A percentile compares a stretch with the other conserved stretches of the same genome.
Conservation (phyloP, 495 filamentous ascomycete genomes). For the Penicillium pulvis region DNA sequence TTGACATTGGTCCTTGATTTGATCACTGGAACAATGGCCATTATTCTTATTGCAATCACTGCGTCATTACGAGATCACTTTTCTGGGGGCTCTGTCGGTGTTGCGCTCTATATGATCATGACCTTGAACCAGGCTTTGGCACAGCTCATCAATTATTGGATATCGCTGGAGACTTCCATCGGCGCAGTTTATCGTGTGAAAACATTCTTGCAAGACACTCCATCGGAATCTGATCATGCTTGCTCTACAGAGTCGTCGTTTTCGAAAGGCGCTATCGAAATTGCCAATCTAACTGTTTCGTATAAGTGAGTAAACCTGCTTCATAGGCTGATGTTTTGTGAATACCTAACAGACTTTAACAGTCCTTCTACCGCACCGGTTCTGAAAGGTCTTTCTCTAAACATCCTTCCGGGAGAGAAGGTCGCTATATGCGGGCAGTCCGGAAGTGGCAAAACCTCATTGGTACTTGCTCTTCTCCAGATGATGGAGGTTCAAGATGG, state of each 20-base stretch:
- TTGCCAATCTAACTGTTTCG: background rate
- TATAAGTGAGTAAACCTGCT: background rate
- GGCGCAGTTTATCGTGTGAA: conserved; percentile 51
- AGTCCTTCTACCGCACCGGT: conserved; percentile 1
- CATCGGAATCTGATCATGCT: background rate
- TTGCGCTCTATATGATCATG: conserved; percentile 62
- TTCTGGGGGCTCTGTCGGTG: conserved; percentile 43
- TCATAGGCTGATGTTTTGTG: too few species aligned
- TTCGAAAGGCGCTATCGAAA: background rate
- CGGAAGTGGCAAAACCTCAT: conserved; percentile 43
- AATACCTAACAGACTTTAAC: too few species aligned
- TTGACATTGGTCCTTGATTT: conserved; percentile 63
- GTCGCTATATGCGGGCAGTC: conserved; percentile 30
- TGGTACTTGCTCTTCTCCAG: conserved; percentile 36
- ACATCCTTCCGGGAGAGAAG: conserved; percentile 27
- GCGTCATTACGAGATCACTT: conserved; percentile 4
- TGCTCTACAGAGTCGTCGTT: background rate
- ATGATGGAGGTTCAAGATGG: conserved; percentile 24
- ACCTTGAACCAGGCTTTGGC: conserved; percentile 33
- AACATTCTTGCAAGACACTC: conserved; percentile 23
- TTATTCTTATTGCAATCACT: conserved; percentile 56
- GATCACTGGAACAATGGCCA: conserved; percentile 39
- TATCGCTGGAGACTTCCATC: conserved; percentile 52
- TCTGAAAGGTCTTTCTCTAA: conserved; percentile 26
- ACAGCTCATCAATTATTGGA: conserved; percentile 39